Conservation (phyloP, 305 asterid genomes). For the Solanum hybrid region DNA sequence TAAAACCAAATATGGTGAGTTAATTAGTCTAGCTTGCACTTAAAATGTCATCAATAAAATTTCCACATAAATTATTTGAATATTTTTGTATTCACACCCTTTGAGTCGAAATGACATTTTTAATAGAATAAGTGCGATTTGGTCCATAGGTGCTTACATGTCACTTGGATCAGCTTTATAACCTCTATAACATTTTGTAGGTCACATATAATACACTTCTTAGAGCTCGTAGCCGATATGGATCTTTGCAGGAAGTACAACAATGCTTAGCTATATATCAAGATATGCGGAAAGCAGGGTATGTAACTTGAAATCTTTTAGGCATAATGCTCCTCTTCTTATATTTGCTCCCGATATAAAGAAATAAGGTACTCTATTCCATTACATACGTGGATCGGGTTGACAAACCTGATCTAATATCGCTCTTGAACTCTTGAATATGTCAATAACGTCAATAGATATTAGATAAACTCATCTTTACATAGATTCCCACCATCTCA, state of each 20-base stretch:
- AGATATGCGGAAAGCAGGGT: conserved; percentile 97
- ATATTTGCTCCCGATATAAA: neutral
- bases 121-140: neutral
- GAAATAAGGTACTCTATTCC: neutral
- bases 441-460: neutral
- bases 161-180: neutral
- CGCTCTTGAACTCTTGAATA: neutral
- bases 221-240: conserved; percentile 67
- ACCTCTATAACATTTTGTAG: conserved; percentile 26
- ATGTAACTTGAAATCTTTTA: conserved; percentile 15
- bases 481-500: neutral
- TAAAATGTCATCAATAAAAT: neutral
- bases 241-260: conserved; percentile 77
- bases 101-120: neutral
- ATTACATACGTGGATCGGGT: neutral
- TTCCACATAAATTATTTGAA: neutral
- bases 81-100: neutral
- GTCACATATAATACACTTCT: conserved; percentile 89
- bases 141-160: neutral
- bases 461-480: neutral
- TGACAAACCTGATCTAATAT: neutral
- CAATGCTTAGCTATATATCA: conserved; percentile 81
- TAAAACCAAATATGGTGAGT: conserved; percentile 78
- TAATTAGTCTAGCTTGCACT: neutral
- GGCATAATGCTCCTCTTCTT: neutral